A percentile compares a stretch with the other conserved stretches of the same genome.
Evolutionary conservation across 139 green algal genomes (phyloP).

Genomic region (Closterium sp.): DNA sequence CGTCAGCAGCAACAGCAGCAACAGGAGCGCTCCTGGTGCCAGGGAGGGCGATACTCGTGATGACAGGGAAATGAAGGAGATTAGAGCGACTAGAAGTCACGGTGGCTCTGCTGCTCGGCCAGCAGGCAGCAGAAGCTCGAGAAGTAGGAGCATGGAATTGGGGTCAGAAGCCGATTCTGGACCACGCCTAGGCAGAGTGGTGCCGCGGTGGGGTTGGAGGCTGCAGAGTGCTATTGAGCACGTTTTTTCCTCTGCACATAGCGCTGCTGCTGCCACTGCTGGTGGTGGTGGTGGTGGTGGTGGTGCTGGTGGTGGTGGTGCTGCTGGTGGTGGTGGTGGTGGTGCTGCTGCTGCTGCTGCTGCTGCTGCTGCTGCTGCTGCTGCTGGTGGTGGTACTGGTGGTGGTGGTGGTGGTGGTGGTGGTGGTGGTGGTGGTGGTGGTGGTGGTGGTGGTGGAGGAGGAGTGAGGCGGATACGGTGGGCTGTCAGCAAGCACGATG

Average conservation of each 20-base stretch:
- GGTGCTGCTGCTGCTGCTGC: neutral
- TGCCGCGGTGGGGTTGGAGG: too few relatives aligned
- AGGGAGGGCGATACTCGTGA: neutral
- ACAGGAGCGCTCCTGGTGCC: too few relatives aligned
- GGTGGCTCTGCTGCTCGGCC: too few relatives aligned
- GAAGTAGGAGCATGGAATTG: too few relatives aligned
- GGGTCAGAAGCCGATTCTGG: too few relatives aligned
- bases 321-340: neutral
- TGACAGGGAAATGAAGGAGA: neutral
- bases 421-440: neutral
- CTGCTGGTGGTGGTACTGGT: neutral
- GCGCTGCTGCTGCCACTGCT: too few relatives aligned
- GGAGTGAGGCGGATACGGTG: neutral
- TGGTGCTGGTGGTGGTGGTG: conserved; percentile 4
- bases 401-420: neutral
- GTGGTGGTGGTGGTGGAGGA: neutral
- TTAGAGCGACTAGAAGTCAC: too few relatives aligned
- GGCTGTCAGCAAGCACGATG: neutral
- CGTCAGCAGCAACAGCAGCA: neutral
- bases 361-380: conserved; percentile 13
- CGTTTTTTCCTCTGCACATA: too few relatives aligned
- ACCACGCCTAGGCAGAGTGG: too few relatives aligned
- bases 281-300: conserved; percentile 4
- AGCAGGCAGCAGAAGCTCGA: too few relatives aligned
- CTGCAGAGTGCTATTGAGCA: too few relatives aligned